Conservation (phyloP, 306 rosid genomes). For the Mucuna pruriens region DNA sequence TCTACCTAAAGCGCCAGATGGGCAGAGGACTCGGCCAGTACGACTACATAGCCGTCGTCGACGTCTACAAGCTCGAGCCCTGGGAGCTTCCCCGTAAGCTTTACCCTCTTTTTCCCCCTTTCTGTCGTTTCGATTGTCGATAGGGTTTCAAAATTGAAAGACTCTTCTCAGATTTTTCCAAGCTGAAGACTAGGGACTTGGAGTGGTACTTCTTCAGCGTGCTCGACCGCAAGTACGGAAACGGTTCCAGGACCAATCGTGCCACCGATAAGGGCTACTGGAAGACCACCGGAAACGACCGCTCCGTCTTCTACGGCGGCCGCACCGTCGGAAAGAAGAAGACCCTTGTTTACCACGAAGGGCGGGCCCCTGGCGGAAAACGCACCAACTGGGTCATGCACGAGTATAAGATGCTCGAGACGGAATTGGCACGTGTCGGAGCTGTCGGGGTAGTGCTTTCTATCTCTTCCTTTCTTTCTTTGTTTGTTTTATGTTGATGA, state of each 20-base stretch:
- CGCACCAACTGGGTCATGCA: constrained; percentile 98
- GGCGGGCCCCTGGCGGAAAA: constrained; percentile 78
- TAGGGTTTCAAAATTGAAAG: neutral
- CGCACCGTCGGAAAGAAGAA: constrained; percentile 84
- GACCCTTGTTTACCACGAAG: constrained; percentile 83
- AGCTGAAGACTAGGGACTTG: constrained; percentile 76
- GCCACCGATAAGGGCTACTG: constrained; percentile 90
- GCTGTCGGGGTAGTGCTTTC: constrained; percentile 47
- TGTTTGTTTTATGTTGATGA: constrained; percentile 16
- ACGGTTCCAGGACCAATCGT: constrained; percentile 81
- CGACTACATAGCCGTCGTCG: constrained; percentile 70
- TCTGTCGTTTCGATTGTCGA: neutral
- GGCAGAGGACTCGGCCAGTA: constrained; percentile 51
- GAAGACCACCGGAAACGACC: constrained; percentile 97
- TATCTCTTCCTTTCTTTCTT: neutral
- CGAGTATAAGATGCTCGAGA: constrained; percentile 72
- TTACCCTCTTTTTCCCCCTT: neutral
- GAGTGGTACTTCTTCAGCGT: constrained; percentile 94
- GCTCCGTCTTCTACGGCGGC: constrained; percentile 43
- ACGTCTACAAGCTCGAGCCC: constrained; percentile 83
- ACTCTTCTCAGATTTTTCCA: constrained; percentile 56
- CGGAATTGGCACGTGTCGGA: constrained; percentile 62
- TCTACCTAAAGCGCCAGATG: constrained; percentile 76
- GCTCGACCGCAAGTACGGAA: constrained; percentile 85
- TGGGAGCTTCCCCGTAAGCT: constrained; percentile 91